Evolutionary conservation across 2,329 filamentous ascomycete species (phyloP).

Genomic region (Aspergillus quadricinctus): DNA sequence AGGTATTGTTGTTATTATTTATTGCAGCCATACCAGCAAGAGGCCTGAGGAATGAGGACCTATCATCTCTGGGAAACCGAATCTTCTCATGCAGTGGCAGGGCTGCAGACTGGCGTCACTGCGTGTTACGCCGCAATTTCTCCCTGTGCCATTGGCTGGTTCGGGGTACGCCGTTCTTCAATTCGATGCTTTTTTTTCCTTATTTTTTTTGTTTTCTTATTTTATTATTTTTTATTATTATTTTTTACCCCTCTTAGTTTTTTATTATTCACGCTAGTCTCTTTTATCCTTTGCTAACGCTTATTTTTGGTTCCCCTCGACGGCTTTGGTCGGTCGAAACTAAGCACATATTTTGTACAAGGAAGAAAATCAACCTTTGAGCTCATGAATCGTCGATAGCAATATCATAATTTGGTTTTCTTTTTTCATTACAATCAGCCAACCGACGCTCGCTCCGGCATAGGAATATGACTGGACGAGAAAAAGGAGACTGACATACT

Average conservation of each 20-base stretch:
- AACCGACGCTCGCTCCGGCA: neutral
- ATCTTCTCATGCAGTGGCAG: conserved; percentile 14
- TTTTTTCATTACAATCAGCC: neutral
- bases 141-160: neutral
- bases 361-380: neutral
- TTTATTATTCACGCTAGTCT: neutral
- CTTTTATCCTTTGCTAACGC: neutral
- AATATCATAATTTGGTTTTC: neutral
- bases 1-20: conserved; percentile 1
- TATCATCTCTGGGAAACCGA: conserved; percentile 13
- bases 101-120: conserved; percentile 12
- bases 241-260: neutral
- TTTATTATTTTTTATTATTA: neutral
- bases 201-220: conserved; percentile 4
- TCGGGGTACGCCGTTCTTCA: neutral
- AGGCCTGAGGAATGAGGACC: neutral
- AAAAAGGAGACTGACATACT: neutral
- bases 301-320: neutral
- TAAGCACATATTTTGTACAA: neutral
- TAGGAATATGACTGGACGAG: neutral
- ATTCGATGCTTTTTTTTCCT: neutral
- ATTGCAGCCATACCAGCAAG: conserved; percentile 5
- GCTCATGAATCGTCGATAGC: neutral
- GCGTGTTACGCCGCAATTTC: conserved; percentile 1
- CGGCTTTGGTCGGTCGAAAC: neutral